A percentile compares a stretch with the other conserved stretches of the same genome.
These are phyloP conservation scores for Termitomyces sp. DNA, from an alignment of 768 basidiomycete species.

Conservation along the genomic window DNA sequence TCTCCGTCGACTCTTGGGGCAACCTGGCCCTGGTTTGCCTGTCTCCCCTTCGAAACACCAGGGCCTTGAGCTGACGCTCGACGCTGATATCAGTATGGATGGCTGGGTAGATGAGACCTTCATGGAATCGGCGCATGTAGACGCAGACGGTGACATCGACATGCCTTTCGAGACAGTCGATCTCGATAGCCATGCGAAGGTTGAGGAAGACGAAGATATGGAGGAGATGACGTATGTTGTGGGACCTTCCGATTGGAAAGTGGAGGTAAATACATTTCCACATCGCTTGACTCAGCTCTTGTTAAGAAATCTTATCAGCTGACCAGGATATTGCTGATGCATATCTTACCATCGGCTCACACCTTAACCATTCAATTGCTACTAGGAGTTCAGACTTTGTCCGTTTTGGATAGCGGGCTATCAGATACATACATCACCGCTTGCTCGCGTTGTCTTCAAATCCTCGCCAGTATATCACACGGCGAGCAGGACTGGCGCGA, in stretches of 20 bases:
- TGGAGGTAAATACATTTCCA: conserved; percentile 40
- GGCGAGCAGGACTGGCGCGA: conserved; percentile 27
- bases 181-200: not conserved
- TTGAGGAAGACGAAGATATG: conserved; percentile 6
- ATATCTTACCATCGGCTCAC: conserved; percentile 34
- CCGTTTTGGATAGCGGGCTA: conserved; percentile 15
- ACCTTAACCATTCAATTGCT: conserved; percentile 52
- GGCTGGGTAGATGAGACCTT: not conserved
- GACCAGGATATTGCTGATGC: conserved; percentile 57
- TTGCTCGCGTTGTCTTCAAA: conserved; percentile 42
- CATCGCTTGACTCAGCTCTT: not conserved
- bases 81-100: not conserved
- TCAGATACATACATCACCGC: conserved; percentile 35
- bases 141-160: conserved; percentile 30
- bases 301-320: conserved; percentile 36
- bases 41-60: not conserved
- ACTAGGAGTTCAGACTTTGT: conserved; percentile 30
- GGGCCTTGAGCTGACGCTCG: not conserved
- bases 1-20: not conserved
- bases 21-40: conserved; percentile 4
- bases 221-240: conserved; percentile 25
- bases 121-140: conserved; percentile 9
- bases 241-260: conserved; percentile 48
- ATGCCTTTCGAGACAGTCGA: conserved; percentile 17
- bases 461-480: conserved; percentile 34